Conservation (phyloP, 805 yeast species). For the Brettanomyces nanus region DNA sequence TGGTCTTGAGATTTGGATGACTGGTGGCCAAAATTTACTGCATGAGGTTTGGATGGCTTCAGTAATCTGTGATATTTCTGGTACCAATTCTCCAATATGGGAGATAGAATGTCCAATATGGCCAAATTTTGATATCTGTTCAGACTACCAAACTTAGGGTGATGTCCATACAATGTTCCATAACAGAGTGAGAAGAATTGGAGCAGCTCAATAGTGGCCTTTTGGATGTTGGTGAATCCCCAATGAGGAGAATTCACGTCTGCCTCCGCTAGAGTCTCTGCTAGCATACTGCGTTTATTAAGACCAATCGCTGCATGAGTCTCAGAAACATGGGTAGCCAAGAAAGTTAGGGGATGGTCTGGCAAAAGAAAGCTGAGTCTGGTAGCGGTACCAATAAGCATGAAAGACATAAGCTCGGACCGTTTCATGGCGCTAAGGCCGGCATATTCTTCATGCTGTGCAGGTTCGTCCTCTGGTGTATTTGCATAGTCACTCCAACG, state of each 20-base stretch:
- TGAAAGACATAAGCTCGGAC: constrained; percentile 88
- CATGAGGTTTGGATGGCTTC: constrained; percentile 37
- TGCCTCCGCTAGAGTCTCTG: constrained; percentile 62
- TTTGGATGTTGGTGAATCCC: constrained; percentile 53
- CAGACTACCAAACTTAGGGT: constrained; percentile 42
- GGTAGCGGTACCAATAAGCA: constrained; percentile 82
- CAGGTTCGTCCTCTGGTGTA: constrained; percentile 36
- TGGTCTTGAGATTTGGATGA: constrained; percentile 9
- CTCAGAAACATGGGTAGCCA: constrained; percentile 82
- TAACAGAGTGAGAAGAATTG: constrained; percentile 77
- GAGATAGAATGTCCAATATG: constrained; percentile 62
- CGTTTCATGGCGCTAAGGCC: constrained; percentile 82
- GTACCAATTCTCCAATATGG: constrained; percentile 75
- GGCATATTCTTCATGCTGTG: constrained; percentile 44
- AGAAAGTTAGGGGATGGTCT: constrained; percentile 59
- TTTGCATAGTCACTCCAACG: constrained; percentile 80
- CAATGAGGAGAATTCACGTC: constrained; percentile 34
- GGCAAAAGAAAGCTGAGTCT: constrained; percentile 80
- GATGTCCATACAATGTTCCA: constrained; percentile 69
- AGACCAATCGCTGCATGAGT: constrained; percentile 75
- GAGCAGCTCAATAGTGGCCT: constrained; percentile 71
- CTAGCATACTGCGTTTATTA: constrained; percentile 70
- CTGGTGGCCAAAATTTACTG: constrained; percentile 7
- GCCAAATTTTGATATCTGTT: constrained; percentile 62
- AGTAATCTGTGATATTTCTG: constrained; percentile 50